Percentiles rank a stretch among this genome's conserved stretches.
These are phyloP conservation scores for Chytriomyces hyalinus DNA, from an alignment of 192 early-diverging fungal species.

Conservation along the genomic window DNA sequence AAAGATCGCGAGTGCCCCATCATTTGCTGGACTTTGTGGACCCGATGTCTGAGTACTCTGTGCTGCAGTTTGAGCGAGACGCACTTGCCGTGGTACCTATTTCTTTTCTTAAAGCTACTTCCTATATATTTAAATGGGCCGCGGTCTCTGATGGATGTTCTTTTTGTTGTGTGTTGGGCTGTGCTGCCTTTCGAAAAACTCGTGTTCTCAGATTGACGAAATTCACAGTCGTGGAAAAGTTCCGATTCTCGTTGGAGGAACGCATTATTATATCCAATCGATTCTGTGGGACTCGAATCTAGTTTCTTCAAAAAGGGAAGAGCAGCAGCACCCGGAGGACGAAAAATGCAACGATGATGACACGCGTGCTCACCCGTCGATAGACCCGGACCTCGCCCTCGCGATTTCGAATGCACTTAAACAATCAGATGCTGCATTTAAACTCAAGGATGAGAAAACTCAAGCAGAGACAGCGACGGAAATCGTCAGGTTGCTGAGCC, in stretches of 20 bases:
- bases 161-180: constrained; percentile 26
- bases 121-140: background rate
- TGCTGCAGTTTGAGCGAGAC: constrained; percentile 83
- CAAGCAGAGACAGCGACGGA: background rate
- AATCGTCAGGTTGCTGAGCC: constrained; percentile 60
- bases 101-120: background rate
- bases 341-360: background rate
- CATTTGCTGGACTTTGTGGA: constrained; percentile 84
- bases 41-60: constrained; percentile 76
- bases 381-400: constrained; percentile 17
- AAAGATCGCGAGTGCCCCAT: constrained; percentile 74
- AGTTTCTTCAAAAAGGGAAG: constrained; percentile 12
- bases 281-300: constrained; percentile 80
- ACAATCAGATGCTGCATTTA: constrained; percentile 24
- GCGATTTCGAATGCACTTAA: constrained; percentile 28
- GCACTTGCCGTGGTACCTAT: constrained; percentile 65
- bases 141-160: constrained; percentile 11
- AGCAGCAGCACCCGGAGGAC: constrained; percentile 11
- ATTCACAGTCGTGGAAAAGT: constrained; percentile 72
- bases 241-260: constrained; percentile 94
- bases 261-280: constrained; percentile 96
- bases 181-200: background rate
- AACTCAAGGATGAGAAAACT: constrained; percentile 9
- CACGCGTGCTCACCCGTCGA: constrained; percentile 22
- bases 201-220: constrained; percentile 66